Evolutionary conservation across 495 filamentous ascomycete species (phyloP).

Genomic region (Aspergillus biplanus): DNA sequence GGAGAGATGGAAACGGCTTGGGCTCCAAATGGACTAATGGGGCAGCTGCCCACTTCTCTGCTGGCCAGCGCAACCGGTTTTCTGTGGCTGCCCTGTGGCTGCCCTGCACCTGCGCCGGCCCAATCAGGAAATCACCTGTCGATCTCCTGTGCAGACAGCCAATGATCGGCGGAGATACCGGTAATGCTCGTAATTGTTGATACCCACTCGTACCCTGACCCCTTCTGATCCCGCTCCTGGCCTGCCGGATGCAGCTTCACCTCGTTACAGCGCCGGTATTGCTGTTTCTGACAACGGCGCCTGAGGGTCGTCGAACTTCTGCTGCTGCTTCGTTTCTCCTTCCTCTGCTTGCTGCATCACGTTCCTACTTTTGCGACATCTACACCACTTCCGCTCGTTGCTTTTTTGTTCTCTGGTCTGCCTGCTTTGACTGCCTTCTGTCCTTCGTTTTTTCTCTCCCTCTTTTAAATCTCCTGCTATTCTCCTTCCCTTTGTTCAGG

Average conservation of each 20-base stretch:
- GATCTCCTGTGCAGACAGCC: slow-evolving; percentile 4
- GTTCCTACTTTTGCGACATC: slow-evolving; percentile 16
- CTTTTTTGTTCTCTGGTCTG: slow-evolving; percentile 17
- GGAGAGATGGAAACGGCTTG: neutral
- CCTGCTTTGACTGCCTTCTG: slow-evolving; percentile 18
- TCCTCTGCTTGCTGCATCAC: slow-evolving; percentile 12
- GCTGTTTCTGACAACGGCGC: too few relatives aligned
- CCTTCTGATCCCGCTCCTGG: neutral
- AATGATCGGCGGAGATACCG: slow-evolving; percentile 3
- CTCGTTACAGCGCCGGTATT: neutral
- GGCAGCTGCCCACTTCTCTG: neutral
- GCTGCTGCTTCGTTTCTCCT: slow-evolving; percentile 7
- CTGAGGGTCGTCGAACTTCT: neutral
- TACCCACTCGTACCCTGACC: neutral
- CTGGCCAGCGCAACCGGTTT: neutral
- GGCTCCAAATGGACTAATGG: too few relatives aligned
- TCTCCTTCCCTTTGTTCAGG: slow-evolving; percentile 11
- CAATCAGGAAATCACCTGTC: slow-evolving; percentile 2
- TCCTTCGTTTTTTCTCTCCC: slow-evolving; percentile 18
- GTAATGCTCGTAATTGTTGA: neutral
- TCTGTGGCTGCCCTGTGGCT: slow-evolving; percentile 7
- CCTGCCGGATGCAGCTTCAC: slow-evolving; percentile 22
- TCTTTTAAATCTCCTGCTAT: slow-evolving; percentile 18
- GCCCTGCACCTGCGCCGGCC: neutral
- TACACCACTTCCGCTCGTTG: slow-evolving; percentile 13